These are phyloP conservation scores for Rhynchosporium graminicola DNA, from an alignment of 2,329 filamentous ascomycete species.

Conservation along the genomic window DNA sequence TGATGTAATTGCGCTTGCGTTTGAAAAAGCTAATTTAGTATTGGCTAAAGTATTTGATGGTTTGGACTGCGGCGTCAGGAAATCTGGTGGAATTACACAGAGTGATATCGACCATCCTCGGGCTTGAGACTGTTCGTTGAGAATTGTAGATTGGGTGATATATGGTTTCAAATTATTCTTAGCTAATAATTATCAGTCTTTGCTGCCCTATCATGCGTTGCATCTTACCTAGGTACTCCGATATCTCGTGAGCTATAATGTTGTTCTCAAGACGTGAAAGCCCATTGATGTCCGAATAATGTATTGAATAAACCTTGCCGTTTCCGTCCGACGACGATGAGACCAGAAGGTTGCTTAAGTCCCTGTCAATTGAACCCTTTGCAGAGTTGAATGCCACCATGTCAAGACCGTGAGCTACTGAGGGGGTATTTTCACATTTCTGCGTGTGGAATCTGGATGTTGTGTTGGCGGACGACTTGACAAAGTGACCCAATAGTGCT, in stretches of 20 bases:
- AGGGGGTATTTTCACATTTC: conserved; percentile 26
- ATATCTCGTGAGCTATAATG: conserved; percentile 35
- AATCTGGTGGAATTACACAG: conserved; percentile 25
- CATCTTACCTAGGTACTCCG: conserved; percentile 30
- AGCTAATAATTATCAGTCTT: conserved; percentile 21
- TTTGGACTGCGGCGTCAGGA: conserved; percentile 23
- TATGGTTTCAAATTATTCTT: conserved; percentile 25
- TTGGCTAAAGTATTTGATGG: conserved; percentile 19
- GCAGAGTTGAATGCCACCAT: conserved; percentile 31
- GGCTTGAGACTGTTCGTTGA: conserved; percentile 24
- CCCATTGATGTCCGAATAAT: conserved; percentile 35
- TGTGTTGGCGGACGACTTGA: conserved; percentile 24
- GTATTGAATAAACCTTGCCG: conserved; percentile 30
- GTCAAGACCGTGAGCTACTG: conserved; percentile 29
- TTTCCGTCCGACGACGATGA: conserved; percentile 12
- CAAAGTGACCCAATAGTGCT: conserved; percentile 29
- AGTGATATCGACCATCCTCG: conserved; percentile 35
- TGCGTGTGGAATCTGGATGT: conserved; percentile 31
- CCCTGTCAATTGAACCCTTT: conserved; percentile 30
- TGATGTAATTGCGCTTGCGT: conserved; percentile 15
- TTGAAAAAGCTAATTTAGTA: conserved; percentile 1
- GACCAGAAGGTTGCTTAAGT: conserved; percentile 28
- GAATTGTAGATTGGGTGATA: conserved; percentile 33
- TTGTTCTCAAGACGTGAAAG: conserved; percentile 35
- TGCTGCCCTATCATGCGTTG: background rate